Conservation (phyloP, 106 monocot species). For the Ottelia alismoides region DNA sequence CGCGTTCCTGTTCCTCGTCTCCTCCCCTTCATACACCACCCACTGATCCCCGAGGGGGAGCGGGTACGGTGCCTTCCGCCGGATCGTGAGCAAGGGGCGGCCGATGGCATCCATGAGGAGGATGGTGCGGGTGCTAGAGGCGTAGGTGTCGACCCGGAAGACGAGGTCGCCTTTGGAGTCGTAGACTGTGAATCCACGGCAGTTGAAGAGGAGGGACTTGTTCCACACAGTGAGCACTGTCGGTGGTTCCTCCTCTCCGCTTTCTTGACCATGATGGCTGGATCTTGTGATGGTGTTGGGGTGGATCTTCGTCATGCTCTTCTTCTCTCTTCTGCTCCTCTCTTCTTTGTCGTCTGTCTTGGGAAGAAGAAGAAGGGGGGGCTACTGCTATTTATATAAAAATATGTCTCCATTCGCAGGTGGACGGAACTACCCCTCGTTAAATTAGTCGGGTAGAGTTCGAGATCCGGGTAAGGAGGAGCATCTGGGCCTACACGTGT, state of each 20-base stretch:
- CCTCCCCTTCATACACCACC: too few species aligned
- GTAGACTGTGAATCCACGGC: too few species aligned
- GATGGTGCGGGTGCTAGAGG: conserved; percentile 11
- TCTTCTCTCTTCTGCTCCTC: neutral
- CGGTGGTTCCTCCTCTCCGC: neutral
- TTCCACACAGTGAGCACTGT: conserved; percentile 30
- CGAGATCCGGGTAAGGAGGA: too few species aligned
- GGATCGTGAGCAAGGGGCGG: too few species aligned
- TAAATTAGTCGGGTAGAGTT: too few species aligned
- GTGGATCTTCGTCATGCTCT: conserved; percentile 6
- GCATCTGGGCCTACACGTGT: too few species aligned
- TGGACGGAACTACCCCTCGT: too few species aligned
- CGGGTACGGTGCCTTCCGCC: too few species aligned
- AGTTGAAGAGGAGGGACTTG: too few species aligned
- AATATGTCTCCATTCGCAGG: neutral
- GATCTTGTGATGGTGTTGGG: neutral
- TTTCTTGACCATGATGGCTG: neutral
- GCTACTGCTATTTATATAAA: neutral
- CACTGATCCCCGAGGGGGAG: too few species aligned
- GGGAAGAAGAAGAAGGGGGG: neutral
- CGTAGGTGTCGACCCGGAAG: conserved; percentile 48
- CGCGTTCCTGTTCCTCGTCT: too few species aligned
- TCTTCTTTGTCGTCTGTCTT: neutral
- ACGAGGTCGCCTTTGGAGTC: too few species aligned
- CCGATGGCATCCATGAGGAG: conserved; percentile 65